Percentiles rank a stretch among this genome's conserved stretches.
Evolutionary conservation across 179 eudicot species (phyloP).

Genomic region (Sideroxylon spinosum): DNA sequence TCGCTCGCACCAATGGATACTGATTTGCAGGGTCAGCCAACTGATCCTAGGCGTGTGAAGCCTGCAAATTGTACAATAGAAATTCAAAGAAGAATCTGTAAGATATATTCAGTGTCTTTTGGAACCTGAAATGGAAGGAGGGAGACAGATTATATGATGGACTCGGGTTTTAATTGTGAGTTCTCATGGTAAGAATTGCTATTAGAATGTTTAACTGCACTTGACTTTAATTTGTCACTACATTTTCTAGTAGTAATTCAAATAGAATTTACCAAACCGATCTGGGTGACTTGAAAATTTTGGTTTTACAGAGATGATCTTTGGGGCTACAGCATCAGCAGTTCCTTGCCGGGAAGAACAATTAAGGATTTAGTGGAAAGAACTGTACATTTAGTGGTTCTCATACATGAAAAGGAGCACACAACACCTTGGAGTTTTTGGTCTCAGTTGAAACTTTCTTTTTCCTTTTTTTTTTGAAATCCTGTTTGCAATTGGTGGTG

Average conservation of each 20-base stretch:
- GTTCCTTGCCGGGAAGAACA: neutral
- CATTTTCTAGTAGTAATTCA: neutral
- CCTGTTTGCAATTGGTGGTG: neutral
- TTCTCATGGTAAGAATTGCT: neutral
- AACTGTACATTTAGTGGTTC: slow-evolving; percentile 16
- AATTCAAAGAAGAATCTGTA: neutral
- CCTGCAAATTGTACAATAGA: neutral
- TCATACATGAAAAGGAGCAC: neutral
- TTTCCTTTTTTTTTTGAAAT: neutral
- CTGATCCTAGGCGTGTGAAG: neutral
- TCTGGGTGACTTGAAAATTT: neutral
- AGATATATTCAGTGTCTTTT: neutral
- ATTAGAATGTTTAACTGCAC: neutral
- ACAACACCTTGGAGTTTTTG: neutral
- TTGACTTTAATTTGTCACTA: neutral
- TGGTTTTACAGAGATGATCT: slow-evolving; percentile 12
- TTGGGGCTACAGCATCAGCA: slow-evolving; percentile 15
- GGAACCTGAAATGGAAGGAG: slow-evolving; percentile 14
- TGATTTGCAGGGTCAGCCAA: neutral
- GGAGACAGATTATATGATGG: slow-evolving; percentile 7
- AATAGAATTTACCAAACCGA: neutral
- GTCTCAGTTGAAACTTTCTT: neutral
- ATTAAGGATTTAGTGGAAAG: slow-evolving; percentile 7
- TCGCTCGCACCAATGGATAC: neutral
- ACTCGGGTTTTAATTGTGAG: slow-evolving; percentile 1